Base-by-base conservation (phyloP, 2,329 filamentous ascomycete species). In the Monosporascus sp. region DNA sequence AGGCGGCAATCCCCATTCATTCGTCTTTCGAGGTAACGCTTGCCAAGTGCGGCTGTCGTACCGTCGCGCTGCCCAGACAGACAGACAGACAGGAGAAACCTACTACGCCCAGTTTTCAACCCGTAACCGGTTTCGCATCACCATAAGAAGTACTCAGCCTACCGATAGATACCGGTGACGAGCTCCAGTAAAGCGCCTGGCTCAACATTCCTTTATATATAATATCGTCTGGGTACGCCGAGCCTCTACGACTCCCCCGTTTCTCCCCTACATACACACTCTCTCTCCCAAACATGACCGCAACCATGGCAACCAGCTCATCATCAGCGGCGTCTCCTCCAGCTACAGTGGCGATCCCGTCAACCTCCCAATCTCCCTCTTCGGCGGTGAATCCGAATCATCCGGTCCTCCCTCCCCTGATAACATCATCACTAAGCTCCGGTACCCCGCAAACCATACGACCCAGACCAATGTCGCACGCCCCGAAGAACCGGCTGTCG, bases 401-500 rank as follows among this genome's bases (percentile, higher is more conserved):
- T 62, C 74, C 81, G 60, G 67, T 78, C 53, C 72, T 84, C 57
- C 75, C 80, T 56, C 80, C 81, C 39, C 67, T 84, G 57, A 77
- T 82, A 60, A 82, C 81, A 51, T 82, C 82, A 49, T 75, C 81
- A 53, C 72, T 76, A 51, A 68, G 78, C 57, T 84, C 80, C 65
- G 20, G 41, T 25, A 17, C 18, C 20, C n/a, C 41, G 41, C 80
- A 82, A 67, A 77, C 85, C 65, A 81, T 76, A 64, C 70, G 82
- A 54, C 78, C 85, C 63, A 76, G 84, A 61, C 86, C 89, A 60
- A 81, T 83, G 71, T 90, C 88, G 64, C 88, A 90, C 65, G 88
- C 85, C 63, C 86, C 87, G 57, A 92, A 85, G 72, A 88, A 89
- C 67, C 83, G 91, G 52, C 77, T 95, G 63, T 96, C 91, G 57